These are phyloP conservation scores for Pseudocercospora crystallina DNA, from an alignment of 2,329 filamentous ascomycete species.

Conservation along the genomic window DNA sequence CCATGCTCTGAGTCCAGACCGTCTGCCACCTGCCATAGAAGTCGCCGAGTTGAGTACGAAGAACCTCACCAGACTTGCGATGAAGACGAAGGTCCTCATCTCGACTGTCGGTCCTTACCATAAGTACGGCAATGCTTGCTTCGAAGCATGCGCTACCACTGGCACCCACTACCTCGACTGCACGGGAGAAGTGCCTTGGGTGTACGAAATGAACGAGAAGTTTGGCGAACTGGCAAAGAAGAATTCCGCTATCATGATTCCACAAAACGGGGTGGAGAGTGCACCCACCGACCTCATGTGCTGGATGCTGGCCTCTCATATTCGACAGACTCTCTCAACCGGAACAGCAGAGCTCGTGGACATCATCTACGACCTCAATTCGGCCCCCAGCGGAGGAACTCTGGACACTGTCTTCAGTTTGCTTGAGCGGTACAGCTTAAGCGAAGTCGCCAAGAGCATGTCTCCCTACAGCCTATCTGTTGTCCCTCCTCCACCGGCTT, in stretches of 20 bases:
- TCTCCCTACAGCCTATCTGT: slow-evolving; percentile 55
- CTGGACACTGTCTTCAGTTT: slow-evolving; percentile 65
- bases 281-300: slow-evolving; percentile 58
- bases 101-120: slow-evolving; percentile 65
- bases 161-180: slow-evolving; percentile 69
- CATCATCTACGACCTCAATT: slow-evolving; percentile 56
- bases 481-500: slow-evolving; percentile 37
- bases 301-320: slow-evolving; percentile 54
- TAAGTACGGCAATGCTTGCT: slow-evolving; percentile 62
- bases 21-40: slow-evolving; percentile 65
- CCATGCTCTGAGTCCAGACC: slow-evolving; percentile 66
- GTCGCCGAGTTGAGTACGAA: slow-evolving; percentile 48
- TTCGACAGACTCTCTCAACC: slow-evolving; percentile 53
- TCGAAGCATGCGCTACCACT: slow-evolving; percentile 63
- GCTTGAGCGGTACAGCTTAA: slow-evolving; percentile 49
- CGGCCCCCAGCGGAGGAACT: slow-evolving; percentile 57
- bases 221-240: slow-evolving; percentile 60
- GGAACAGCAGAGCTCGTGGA: slow-evolving; percentile 54
- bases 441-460: slow-evolving; percentile 49
- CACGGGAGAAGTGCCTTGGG: slow-evolving; percentile 56
- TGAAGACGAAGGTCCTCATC: slow-evolving; percentile 59
- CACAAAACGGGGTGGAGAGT: slow-evolving; percentile 61
- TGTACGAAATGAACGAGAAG: slow-evolving; percentile 61
- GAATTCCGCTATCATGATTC: slow-evolving; percentile 62
- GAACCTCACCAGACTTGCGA: slow-evolving; percentile 53